Conservation (phyloP, 352 stramenopile species). For the Globisporangium radiosum region DNA sequence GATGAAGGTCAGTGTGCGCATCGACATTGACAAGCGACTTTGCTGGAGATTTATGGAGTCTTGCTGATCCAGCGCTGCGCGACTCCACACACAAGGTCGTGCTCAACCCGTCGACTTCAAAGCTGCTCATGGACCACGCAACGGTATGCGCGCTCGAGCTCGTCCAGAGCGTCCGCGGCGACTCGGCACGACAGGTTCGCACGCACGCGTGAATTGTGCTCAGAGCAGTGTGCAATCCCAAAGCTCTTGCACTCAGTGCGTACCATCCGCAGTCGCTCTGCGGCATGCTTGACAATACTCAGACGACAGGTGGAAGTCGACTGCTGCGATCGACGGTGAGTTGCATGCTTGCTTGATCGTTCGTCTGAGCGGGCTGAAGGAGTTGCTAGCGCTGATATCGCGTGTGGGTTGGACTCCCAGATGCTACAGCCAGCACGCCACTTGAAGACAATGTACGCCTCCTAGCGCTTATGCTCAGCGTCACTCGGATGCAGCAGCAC, state of each 20-base stretch:
- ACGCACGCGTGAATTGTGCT: not conserved
- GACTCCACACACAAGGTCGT: conserved; percentile 36
- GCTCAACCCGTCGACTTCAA: conserved; percentile 61
- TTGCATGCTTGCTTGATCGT: not conserved
- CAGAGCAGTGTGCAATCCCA: no score
- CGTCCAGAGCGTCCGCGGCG: conserved; percentile 43
- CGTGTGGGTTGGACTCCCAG: conserved; percentile 17
- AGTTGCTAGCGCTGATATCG: not conserved
- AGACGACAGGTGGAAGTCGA: conserved; percentile 69
- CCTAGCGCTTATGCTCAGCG: no score
- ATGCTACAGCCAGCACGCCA: conserved; percentile 75
- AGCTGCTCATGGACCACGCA: conserved; percentile 80
- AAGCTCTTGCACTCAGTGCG: no score
- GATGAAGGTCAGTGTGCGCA: conserved; percentile 46
- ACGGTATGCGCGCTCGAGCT: conserved; percentile 71
- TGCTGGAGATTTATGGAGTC: not conserved
- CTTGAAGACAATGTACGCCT: conserved; percentile 69
- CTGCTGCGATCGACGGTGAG: conserved; percentile 70
- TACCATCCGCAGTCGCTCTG: conserved; percentile 22
- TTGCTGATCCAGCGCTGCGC: not conserved
- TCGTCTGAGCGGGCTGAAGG: no score
- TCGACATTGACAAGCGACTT: not conserved
- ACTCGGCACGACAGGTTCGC: conserved; percentile 48
- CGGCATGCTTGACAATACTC: conserved; percentile 71
- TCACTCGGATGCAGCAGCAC: no score